Evolutionary conservation across 805 yeast genomes (phyloP).

Genomic region (Yarrowia divulgata): DNA sequence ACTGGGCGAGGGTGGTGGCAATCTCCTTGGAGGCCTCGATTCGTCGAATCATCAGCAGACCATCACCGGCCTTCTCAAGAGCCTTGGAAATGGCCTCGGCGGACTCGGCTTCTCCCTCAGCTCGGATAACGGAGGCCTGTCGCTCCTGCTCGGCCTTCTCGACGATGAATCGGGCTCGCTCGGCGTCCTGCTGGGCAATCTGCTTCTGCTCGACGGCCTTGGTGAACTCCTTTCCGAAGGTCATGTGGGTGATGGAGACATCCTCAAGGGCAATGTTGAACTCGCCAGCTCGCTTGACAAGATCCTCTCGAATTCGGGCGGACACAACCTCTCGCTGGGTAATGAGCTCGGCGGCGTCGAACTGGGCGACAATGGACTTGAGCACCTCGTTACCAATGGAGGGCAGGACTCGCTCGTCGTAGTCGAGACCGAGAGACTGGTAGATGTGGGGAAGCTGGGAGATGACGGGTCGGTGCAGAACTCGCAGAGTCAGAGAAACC

Average conservation of each 20-base stretch:
- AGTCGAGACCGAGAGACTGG: constrained; percentile 90
- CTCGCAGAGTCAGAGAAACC: constrained; percentile 91
- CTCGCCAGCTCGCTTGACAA: constrained; percentile 81
- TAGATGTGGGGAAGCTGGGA: constrained; percentile 80
- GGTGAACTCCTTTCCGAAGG: constrained; percentile 95
- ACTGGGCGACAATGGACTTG: constrained; percentile 96
- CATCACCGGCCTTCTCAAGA: constrained; percentile 93
- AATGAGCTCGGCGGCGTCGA: constrained; percentile 96
- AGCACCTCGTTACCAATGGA: constrained; percentile 98
- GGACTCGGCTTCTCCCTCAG: constrained; percentile 99
- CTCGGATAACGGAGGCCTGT: constrained; percentile 92
- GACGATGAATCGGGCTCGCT: constrained; percentile 90
- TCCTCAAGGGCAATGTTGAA: constrained; percentile 93
- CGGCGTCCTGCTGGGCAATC: constrained; percentile 99
- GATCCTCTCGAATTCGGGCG: constrained; percentile 84
- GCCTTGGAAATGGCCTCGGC: constrained; percentile 96
- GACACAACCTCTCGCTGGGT: constrained; percentile 97
- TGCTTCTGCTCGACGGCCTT: constrained; percentile 98
- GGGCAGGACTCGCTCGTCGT: constrained; percentile 95
- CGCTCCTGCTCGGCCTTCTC: constrained; percentile 98
- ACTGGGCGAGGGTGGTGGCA: constrained; percentile 82
- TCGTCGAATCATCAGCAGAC: constrained; percentile 89
- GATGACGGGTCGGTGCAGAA: constrained; percentile 93
- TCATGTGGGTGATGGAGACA: constrained; percentile 96
- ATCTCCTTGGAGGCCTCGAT: constrained; percentile 96